Percentiles rank a stretch among this genome's conserved stretches.
phyloP scores from a whole-genome alignment of 805 yeast genomes.

The Wickerhamomyces alni region DNA sequence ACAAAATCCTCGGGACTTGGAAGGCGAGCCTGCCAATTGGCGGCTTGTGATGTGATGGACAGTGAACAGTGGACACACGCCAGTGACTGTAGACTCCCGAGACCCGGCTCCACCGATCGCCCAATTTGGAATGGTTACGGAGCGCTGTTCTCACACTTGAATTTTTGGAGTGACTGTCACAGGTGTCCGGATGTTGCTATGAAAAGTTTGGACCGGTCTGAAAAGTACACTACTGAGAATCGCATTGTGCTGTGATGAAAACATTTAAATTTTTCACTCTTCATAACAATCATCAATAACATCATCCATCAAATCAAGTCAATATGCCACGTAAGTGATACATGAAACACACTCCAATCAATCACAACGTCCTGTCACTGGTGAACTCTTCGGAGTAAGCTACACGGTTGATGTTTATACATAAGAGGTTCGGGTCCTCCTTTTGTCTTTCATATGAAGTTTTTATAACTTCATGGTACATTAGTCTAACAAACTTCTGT shows the following conservation, averaged over 20 bases:
- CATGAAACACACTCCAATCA: no score
- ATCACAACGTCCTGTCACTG: background rate
- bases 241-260: no score
- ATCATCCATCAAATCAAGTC: slow-evolving; percentile 12
- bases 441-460: slow-evolving; percentile 1
- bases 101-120: no score
- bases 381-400: background rate
- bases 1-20: no score
- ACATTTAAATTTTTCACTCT: background rate
- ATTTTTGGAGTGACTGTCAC: no score
- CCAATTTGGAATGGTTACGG: no score
- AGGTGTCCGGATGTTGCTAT: no score
- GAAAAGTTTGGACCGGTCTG: background rate
- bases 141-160: no score
- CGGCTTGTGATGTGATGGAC: no score
- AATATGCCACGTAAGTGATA: slow-evolving; percentile 25
- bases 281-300: background rate
- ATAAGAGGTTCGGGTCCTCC: slow-evolving; percentile 74
- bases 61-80: no score
- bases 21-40: no score
- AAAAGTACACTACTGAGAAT: background rate
- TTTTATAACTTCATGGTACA: slow-evolving; percentile 1
- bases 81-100: no score
- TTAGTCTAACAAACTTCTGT: slow-evolving; percentile 2
- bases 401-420: slow-evolving; percentile 1